Base-by-base conservation (phyloP, 2,329 filamentous ascomycete species). In the Cordyceps militaris region DNA sequence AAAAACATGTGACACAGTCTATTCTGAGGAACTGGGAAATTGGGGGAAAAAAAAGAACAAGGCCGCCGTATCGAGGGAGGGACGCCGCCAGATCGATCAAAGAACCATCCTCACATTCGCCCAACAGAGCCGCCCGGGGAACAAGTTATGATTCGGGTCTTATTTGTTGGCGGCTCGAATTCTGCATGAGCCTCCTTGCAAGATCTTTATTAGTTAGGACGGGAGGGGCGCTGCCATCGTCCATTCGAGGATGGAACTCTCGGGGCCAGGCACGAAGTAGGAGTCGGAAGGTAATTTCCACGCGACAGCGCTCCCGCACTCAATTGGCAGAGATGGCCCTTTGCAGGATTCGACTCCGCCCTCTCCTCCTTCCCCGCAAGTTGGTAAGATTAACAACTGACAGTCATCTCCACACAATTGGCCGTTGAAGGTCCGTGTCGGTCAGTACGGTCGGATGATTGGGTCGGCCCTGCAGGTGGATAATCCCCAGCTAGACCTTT, bases 381-480 rank as follows among this genome's bases (percentile, higher is more conserved):
- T 36, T 36, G 32, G 52, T 47, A 38, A 55, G 38, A 55, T 55
- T 11, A 38, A 28, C 28, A 46, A 38, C 52, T 42, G 42, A 38
- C 52, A 28, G 38, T 47, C 34, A 55, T 55, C 52, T 55, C 52
- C 52, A 55, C 52, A 55, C 42, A 55, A 38, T 38, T 47, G 52
- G 42, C 52, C 42, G 52, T 55, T 55, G 42, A 5, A 55, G 52
- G 30, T 16, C 21, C 19, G 14, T 30, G 40, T 16, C 42, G 30
- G 52, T 54, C 51, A 54, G 40, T 16, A 26, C 4, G n/a, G 9
- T 38, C 23, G 52, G 52, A 3, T 55, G 30, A 55, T 55, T 55
- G 52, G 52, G 30, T 42, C 52, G 52, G 52, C 23, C n/a, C 28
- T 47, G 1, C 32, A 40, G 19, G 52, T 47, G 52, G 52, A 55